Percentiles rank a stretch among this genome's conserved stretches.
Conservation (phyloP, 2,329 filamentous ascomycete genomes). For the Colletotrichum sp. region DNA sequence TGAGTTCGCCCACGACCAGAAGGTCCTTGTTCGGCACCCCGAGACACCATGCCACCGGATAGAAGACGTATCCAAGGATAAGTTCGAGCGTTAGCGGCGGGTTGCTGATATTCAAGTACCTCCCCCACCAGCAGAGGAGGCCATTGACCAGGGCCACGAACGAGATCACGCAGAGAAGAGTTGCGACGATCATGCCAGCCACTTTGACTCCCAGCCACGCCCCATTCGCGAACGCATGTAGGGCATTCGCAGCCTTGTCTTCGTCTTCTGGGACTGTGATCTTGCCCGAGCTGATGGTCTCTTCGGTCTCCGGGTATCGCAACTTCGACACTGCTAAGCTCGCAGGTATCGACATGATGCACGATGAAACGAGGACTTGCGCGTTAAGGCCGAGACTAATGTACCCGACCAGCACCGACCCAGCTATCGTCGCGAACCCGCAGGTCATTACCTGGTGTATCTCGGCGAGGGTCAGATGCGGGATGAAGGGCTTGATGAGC, state of each 20-base stretch:
- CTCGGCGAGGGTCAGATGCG: constrained; percentile 74
- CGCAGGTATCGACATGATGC: constrained; percentile 80
- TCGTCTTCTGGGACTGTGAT: constrained; percentile 73
- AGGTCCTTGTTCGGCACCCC: constrained; percentile 52
- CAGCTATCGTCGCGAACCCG: constrained; percentile 78
- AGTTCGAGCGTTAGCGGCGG: constrained; percentile 65
- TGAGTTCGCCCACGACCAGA: constrained; percentile 4
- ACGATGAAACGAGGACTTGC: constrained; percentile 74
- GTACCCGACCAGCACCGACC: constrained; percentile 74
- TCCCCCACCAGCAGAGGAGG: constrained; percentile 75
- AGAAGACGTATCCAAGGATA: constrained; percentile 74
- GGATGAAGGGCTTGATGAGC: constrained; percentile 75
- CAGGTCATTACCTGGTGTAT: constrained; percentile 79
- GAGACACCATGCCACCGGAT: constrained; percentile 73
- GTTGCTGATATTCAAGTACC: constrained; percentile 69
- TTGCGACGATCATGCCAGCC: constrained; percentile 75
- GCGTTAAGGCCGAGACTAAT: constrained; percentile 72
- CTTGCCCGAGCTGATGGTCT: constrained; percentile 72
- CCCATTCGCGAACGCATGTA: constrained; percentile 77
- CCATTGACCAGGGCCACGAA: constrained; percentile 71
- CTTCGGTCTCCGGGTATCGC: constrained; percentile 75
- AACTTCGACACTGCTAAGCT: constrained; percentile 75
- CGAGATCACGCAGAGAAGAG: constrained; percentile 75
- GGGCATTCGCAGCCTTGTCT: constrained; percentile 65
- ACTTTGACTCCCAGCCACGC: constrained; percentile 80